Conservation (phyloP, 2,329 filamentous ascomycete species). For the Leptographium radiaticola region DNA sequence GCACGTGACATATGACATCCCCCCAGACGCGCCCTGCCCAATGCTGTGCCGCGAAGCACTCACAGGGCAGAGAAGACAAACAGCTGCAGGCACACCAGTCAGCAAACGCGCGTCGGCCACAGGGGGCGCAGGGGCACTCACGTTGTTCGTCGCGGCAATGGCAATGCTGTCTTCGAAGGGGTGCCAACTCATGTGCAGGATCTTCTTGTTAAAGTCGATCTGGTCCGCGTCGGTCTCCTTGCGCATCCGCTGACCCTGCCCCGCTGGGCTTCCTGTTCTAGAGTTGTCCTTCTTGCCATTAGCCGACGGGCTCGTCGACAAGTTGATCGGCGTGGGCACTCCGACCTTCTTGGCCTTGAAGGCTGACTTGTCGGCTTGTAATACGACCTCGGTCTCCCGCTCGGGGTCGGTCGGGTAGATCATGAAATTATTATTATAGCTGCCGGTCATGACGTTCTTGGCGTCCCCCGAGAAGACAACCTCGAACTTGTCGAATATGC, state of each 20-base stretch:
- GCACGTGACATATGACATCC: neutral
- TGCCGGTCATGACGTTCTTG: conserved; percentile 99
- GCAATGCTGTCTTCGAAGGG: conserved; percentile 99
- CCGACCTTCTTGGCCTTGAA: conserved; percentile 99
- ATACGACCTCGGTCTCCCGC: conserved; percentile 91
- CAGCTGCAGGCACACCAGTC: neutral
- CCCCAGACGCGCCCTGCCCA: neutral
- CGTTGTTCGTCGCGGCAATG: conserved; percentile 98
- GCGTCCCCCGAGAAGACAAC: conserved; percentile 97
- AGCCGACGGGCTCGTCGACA: conserved; percentile 56
- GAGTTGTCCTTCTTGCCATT: conserved; percentile 81
- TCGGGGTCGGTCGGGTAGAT: conserved; percentile 95
- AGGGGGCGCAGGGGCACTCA: conserved; percentile 36
- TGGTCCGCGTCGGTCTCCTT: conserved; percentile 99
- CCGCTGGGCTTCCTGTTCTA: conserved; percentile 74
- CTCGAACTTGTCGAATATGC: conserved; percentile 99
- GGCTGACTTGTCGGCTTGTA: conserved; percentile 96
- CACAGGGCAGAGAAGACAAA: conserved; percentile 6
- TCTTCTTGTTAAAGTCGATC: conserved; percentile 99
- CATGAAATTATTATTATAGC: conserved; percentile 99
- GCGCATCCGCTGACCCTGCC: conserved; percentile 85
- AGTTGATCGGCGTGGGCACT: conserved; percentile 92
- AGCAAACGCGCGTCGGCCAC: neutral
- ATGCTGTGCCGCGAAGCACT: neutral
- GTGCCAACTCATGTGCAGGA: conserved; percentile 99